These are phyloP conservation scores for Coleophoma eucalyptorum DNA, from an alignment of 2,329 filamentous ascomycete species.

Conservation along the genomic window DNA sequence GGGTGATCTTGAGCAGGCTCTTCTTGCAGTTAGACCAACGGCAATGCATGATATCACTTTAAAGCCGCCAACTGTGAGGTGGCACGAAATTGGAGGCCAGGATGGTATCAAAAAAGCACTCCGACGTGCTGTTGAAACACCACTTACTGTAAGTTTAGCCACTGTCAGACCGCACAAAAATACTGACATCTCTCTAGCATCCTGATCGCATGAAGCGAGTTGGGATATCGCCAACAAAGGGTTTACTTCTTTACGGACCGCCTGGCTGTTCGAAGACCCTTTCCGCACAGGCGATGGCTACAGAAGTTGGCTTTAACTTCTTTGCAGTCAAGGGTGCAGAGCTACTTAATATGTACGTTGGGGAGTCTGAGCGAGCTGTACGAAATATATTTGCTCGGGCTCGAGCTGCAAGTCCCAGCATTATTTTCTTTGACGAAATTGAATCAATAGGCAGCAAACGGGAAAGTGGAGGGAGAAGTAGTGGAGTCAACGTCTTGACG, in stretches of 20 bases:
- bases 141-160: constrained; percentile 17
- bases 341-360: constrained; percentile 94
- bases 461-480: constrained; percentile 40
- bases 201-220: constrained; percentile 45
- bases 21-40: constrained; percentile 69
- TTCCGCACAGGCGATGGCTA: constrained; percentile 85
- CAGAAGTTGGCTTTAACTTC: constrained; percentile 88
- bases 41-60: constrained; percentile 88
- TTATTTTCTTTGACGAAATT: constrained; percentile 97
- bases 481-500: constrained; percentile 77
- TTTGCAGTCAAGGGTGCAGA: constrained; percentile 92
- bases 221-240: constrained; percentile 64
- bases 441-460: constrained; percentile 66
- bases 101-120: constrained; percentile 65
- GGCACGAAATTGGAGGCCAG: constrained; percentile 86
- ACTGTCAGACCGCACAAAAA: not conserved
- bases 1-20: constrained; percentile 60
- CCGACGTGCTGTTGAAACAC: constrained; percentile 35
- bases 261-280: constrained; percentile 95
- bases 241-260: constrained; percentile 84
- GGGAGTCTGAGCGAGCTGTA: constrained; percentile 84
- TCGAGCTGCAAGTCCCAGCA: constrained; percentile 78
- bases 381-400: constrained; percentile 84
- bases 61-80: constrained; percentile 80
- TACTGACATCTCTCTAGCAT: constrained; percentile 30